Percentiles rank a stretch among this genome's conserved stretches.
Conservation (phyloP, 306 rosid genomes). For the Vigna reflexopilosa region DNA sequence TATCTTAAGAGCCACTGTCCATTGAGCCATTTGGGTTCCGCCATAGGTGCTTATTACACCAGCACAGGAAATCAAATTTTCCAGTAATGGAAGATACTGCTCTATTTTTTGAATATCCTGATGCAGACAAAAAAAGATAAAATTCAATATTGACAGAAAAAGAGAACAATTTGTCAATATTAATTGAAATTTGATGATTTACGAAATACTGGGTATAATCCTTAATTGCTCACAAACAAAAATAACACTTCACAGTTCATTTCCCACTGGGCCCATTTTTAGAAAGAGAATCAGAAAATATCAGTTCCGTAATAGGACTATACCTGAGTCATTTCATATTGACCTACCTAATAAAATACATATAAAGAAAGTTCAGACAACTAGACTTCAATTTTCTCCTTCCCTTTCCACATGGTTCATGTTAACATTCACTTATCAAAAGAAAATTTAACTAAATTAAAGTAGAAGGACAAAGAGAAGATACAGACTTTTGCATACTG, state of each 20-base stretch:
- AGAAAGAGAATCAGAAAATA: constrained; percentile 13
- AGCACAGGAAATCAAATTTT: constrained; percentile 56
- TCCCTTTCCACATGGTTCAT: background rate
- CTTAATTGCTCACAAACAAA: constrained; percentile 23
- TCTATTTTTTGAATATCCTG: constrained; percentile 74
- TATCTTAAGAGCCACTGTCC: constrained; percentile 62
- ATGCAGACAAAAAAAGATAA: constrained; percentile 24
- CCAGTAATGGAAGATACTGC: constrained; percentile 76
- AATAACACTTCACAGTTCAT: background rate
- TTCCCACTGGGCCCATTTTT: background rate
- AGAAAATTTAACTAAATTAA: background rate
- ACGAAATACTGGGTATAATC: background rate
- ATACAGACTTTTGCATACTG: background rate
- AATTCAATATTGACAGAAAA: constrained; percentile 19
- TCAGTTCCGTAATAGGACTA: background rate
- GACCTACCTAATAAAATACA: background rate
- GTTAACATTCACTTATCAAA: constrained; percentile 16
- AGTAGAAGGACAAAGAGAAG: background rate
- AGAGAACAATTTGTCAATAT: background rate
- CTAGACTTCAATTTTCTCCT: background rate
- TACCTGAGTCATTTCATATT: background rate
- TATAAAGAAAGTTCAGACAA: background rate
- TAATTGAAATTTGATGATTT: background rate
- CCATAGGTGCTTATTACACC: constrained; percentile 37
- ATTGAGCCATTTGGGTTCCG: constrained; percentile 47